A percentile compares a stretch with the other conserved stretches of the same genome.
Evolutionary conservation across 495 filamentous ascomycete genomes (phyloP).

Genomic region (Xylaria scruposa): DNA sequence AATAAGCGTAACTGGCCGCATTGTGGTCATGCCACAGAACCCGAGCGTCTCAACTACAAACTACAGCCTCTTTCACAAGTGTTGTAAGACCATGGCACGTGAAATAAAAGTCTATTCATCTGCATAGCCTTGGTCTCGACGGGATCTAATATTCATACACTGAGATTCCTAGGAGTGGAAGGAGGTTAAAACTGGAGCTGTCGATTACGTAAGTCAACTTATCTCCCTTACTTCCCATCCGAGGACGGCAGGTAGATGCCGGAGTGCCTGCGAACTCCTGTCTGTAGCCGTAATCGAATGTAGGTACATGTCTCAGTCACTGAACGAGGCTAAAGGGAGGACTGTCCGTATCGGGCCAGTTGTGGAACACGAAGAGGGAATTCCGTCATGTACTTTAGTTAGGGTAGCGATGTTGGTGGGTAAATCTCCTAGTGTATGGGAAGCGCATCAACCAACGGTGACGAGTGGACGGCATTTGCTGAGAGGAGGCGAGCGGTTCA

Average conservation of each 20-base stretch:
- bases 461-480: slow-evolving; percentile 8
- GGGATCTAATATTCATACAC: neutral
- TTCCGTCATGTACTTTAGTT: neutral
- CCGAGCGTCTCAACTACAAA: neutral
- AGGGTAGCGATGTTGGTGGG: slow-evolving; percentile 11
- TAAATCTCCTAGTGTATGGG: slow-evolving; percentile 10
- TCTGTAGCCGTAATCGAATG: neutral
- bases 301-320: neutral
- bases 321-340: neutral
- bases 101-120: neutral
- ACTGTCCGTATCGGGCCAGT: slow-evolving; percentile 7
- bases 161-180: neutral
- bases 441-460: neutral
- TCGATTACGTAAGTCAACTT: slow-evolving; percentile 6
- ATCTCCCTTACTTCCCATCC: neutral
- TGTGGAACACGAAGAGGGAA: neutral
- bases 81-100: neutral
- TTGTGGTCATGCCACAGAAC: neutral
- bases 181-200: slow-evolving; percentile 21
- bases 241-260: neutral
- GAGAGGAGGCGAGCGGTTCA: slow-evolving; percentile 2
- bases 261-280: slow-evolving; percentile 10
- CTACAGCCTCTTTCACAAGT: neutral
- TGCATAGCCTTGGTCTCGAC: neutral
- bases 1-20: neutral